Percentiles rank a stretch among this genome's conserved stretches.
Evolutionary conservation across 108 stramenopile species (phyloP).

Genomic region (Pseudonitzschia delicatissima): DNA sequence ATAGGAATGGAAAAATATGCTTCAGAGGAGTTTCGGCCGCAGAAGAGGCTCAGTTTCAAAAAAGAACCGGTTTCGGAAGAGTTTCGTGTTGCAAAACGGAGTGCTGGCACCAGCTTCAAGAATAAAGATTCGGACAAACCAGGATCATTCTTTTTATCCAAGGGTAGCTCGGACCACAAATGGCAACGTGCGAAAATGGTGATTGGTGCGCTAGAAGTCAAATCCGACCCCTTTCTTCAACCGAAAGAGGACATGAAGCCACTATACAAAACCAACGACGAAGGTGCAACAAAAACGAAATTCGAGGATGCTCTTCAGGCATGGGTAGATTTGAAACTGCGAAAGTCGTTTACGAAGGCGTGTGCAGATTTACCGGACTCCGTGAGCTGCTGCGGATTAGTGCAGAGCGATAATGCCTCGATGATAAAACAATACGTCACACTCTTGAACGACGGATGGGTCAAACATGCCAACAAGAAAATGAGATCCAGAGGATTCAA

Average conservation of each 20-base stretch:
- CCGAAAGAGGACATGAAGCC: conserved; percentile 20
- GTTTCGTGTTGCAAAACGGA: no score
- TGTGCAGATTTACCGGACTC: conserved; percentile 30
- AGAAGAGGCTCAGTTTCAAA: no score
- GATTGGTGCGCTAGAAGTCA: conserved; percentile 34
- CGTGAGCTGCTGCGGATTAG: conserved; percentile 37
- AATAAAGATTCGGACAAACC: not conserved
- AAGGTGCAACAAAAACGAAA: conserved; percentile 3
- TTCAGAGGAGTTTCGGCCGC: no score
- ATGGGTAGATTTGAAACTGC: conserved; percentile 32
- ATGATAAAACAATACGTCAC: conserved; percentile 17
- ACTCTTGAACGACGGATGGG: conserved; percentile 24
- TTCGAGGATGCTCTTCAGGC: conserved; percentile 33
- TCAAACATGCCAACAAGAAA: conserved; percentile 19
- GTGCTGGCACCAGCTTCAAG: not conserved
- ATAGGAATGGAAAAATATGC: no score
- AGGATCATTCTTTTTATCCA: conserved; percentile 10
- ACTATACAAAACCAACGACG: not conserved
- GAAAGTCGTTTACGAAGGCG: conserved; percentile 26
- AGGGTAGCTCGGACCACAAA: conserved; percentile 30
- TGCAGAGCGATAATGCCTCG: conserved; percentile 23
- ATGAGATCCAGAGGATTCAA: conserved; percentile 23
- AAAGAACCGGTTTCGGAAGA: no score
- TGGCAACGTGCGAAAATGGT: conserved; percentile 32
- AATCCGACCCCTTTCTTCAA: conserved; percentile 30